Base-by-base conservation (phyloP, 2,329 filamentous ascomycete genomes). In the Paecilomyces niveus region DNA sequence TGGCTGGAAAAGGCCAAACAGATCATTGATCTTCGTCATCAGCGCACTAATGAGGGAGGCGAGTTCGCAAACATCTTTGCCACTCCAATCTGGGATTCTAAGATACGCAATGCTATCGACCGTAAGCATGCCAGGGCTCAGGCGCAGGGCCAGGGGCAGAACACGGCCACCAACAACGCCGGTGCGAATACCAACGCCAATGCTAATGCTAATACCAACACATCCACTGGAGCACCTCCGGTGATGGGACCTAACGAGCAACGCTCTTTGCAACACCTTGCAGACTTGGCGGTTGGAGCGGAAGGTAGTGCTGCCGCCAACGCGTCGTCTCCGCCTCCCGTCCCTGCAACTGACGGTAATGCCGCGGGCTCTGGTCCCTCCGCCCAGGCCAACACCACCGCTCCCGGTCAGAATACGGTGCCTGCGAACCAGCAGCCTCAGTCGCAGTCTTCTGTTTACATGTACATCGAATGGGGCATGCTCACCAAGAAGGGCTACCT, bases 1-100 rank as follows among this genome's bases (percentile, higher is more conserved):
- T 59, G 68, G 0, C 69, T 87, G n/a, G 73, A 77, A 29, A 80
- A 79, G 55, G 80, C 83, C 3, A 79, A 83, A 56, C 72, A 75
- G 10, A 73, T 81, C 2, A 73, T 82, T 52, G 75, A 79, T 45
- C 70, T 74, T 8, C 77, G 81, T 22, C 75, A 70, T 22, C 73
- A 72, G 62, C 63, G 64, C 31, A 58, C 65, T 9, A 39, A 64
- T 10, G 64, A 68, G 26, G 64, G 63, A 1, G 59, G 65, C 8
- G 74, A 77, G 55, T 76, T 76, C 31, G 68, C 68, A 2, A 69
- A 73, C 54, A 69, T 77, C 24, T 76, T 77, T 59, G 65, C 67
- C 18, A 76, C 74, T 1, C 67, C 68, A 5, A 66, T 67, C 33
- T 77, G 75, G 75, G 74, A 77, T 59, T 63, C 68, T 6, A 75